Conservation (phyloP, 305 asterid species). For the Fraxinus greggii region DNA sequence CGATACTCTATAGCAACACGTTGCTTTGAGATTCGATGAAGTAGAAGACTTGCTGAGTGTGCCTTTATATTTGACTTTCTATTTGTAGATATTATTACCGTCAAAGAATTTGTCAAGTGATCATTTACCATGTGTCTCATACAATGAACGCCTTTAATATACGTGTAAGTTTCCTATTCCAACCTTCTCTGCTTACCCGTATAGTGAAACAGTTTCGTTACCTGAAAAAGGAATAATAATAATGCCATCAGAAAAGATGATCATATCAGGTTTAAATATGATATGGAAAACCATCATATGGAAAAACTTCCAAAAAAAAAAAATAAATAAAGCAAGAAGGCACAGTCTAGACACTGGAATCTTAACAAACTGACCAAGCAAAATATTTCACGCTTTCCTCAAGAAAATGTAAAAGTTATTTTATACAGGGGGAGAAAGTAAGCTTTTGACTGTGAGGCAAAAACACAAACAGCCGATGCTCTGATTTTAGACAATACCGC, state of each 20-base stretch:
- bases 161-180: background rate
- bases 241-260: background rate
- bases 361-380: background rate
- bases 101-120: background rate
- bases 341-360: background rate
- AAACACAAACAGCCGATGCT: background rate
- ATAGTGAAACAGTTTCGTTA: background rate
- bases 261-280: background rate
- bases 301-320: too few relatives aligned
- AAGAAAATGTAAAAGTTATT: background rate
- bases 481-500: background rate
- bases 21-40: background rate
- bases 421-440: background rate
- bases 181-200: background rate
- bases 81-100: background rate
- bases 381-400: background rate
- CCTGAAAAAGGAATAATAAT: background rate
- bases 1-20: background rate
- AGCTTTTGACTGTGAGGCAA: background rate
- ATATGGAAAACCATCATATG: background rate
- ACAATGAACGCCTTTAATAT: background rate
- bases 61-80: background rate
- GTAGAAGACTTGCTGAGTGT: background rate
- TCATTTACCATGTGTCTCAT: background rate
- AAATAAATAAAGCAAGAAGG: background rate